Evolutionary conservation across 1,284 basidiomycete genomes (phyloP), one percentile per base, ranked within the genome.

Genomic region (Apiotrichum laibachii): DNA sequence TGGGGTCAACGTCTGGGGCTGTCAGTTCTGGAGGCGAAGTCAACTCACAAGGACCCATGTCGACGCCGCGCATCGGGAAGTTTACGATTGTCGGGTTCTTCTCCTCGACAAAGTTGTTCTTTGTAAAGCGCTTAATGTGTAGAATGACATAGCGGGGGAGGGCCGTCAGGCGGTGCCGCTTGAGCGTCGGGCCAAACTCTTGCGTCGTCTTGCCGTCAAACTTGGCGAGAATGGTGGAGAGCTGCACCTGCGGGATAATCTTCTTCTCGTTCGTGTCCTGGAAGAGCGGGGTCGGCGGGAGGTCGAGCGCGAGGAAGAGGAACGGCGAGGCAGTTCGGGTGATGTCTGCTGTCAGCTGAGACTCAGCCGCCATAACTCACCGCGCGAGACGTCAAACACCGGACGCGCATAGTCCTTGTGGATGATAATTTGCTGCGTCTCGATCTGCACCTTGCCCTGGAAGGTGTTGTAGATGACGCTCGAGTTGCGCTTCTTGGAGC

Each of bases 61-160:
- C 93, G 21, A 99, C 83, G 0, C 93, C 93, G 58, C 90, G 85
- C 47, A 97, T 83, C 13, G 93, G 93, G 72, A 97, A 99, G 72
- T 96, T 98, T 68, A 99, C 90, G 61, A 99, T 94, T 1, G 96
- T 99, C 3, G 94, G 94, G 72, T 99, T 99, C 77, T 97, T 95
- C 78, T 99, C 95, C 77, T 98, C 95, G 1, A 97, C 92, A 71
- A 99, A 98, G 54, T 85, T 85, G 77, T 99, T 99, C 77, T 92
- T 96, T n/a, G 92, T 96, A 79, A 99, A 99, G 35, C 96, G 86
- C 73, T 95, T 98, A 81, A 90, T 95, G 76, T 97, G 92, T 26
- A 98, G 81, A 67, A 99, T 90, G 67, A 99, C 86, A 74, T 94
- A 98, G 45, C 84, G 90, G 21, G 96, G 96, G 57, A 99, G 81